Evolutionary conservation across 257 asterid genomes (phyloP).

Genomic region (Forsythia viridissima): DNA sequence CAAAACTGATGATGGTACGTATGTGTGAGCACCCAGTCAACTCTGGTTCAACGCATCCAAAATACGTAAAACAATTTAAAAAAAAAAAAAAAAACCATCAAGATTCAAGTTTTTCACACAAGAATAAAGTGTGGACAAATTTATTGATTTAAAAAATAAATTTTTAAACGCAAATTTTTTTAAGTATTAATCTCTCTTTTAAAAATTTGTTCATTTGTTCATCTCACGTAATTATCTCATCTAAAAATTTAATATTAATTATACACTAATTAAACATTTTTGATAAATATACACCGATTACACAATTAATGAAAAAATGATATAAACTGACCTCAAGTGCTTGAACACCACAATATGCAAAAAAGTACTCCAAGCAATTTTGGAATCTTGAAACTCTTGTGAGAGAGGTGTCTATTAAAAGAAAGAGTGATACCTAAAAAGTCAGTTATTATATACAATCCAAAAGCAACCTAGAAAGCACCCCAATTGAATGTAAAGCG

Average conservation of each 20-base stretch:
- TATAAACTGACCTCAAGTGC: conserved; percentile 58
- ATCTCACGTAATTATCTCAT: too few relatives aligned
- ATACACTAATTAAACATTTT: too few relatives aligned
- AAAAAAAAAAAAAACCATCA: too few relatives aligned
- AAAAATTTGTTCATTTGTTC: too few relatives aligned
- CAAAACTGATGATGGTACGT: conserved; percentile 82
- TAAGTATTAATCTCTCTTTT: too few relatives aligned
- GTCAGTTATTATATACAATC: conserved; percentile 56
- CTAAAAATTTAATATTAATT: too few relatives aligned
- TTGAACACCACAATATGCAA: conserved; percentile 79
- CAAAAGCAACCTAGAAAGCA: conserved; percentile 55
- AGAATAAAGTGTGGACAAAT: background rate
- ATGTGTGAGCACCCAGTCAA: conserved; percentile 89
- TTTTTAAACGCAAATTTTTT: too few relatives aligned
- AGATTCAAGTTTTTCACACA: background rate
- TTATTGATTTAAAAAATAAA: too few relatives aligned
- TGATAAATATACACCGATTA: too few relatives aligned
- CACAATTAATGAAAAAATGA: background rate
- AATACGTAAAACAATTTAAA: background rate
- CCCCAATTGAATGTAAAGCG: conserved; percentile 56
- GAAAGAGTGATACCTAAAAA: conserved; percentile 82
- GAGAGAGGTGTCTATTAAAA: conserved; percentile 71
- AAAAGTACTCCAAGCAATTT: conserved; percentile 74
- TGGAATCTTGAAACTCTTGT: conserved; percentile 76
- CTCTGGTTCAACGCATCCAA: conserved; percentile 55